Base-by-base conservation (phyloP, 2,329 filamentous ascomycete genomes). In the Lachnum nothofagi region DNA sequence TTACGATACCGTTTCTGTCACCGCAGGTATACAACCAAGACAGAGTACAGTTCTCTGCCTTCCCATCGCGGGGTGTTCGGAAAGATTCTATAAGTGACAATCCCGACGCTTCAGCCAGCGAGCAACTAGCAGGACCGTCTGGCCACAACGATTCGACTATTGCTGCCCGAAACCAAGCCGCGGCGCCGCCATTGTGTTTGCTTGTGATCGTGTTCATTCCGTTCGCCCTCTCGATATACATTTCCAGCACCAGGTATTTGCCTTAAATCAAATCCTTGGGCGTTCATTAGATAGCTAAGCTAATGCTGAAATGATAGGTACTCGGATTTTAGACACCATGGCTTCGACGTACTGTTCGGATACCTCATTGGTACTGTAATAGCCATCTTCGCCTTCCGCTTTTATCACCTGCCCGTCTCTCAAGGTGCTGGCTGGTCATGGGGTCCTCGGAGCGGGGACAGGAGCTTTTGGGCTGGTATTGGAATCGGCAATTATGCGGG, bases 331-430 rank as follows among this genome's bases (percentile, higher is more conserved):
- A 82, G 88, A 33, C 91, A 97, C 67, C 87, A 91, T 65, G 90
- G 85, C n/a, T 91, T 95, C 65, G 91, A 97, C 57, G 87, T 96
- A 56, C 70, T 96, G 2, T 88, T 86, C 54, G 91, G 91, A n/a
- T 86, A 84, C 47, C 57, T 86, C 10, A 85, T 96, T 53, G 91
- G 91, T 7, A 76, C 84, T 12, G 68, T 82, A 38, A 79, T 79
- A 31, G 79, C 87, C 17, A 83, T 83, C 65, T 82, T 91, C 58
- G 79, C 83, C 3, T 95, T 95, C 72, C 77, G 86, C 20, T 88
- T 85, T 71, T 96, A 95, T 64, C 89, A 96, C 64, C 71, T 93
- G 8, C 88, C 90, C 0, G 82, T 95, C 54, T 74, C 72, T 17
- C 76, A 78, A n/a, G 89, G 89, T 5, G 86, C 85, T 1, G 91